Evolutionary conservation across 495 filamentous ascomycete species (phyloP).

Genomic region (Podospora sp.): DNA sequence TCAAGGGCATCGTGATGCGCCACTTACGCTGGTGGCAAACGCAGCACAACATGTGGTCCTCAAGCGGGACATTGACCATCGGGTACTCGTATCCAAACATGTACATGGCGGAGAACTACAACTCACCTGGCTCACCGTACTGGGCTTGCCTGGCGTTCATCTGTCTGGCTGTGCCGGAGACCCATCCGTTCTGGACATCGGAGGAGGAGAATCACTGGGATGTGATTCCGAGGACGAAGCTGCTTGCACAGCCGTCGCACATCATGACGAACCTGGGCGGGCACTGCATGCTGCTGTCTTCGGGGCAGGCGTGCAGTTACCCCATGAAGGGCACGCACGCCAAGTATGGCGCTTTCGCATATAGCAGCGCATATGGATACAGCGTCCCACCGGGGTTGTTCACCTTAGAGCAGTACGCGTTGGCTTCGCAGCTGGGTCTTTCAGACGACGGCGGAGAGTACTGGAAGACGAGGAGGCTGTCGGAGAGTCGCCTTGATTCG

Average conservation of each 20-base stretch:
- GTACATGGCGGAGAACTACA: constrained; percentile 80
- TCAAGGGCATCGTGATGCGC: constrained; percentile 72
- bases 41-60: constrained; percentile 70
- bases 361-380: constrained; percentile 73
- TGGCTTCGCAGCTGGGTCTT: constrained; percentile 72
- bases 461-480: constrained; percentile 72
- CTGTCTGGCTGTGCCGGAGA: constrained; percentile 64
- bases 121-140: constrained; percentile 68
- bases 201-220: constrained; percentile 62
- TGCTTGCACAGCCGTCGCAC: constrained; percentile 68
- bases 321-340: constrained; percentile 77
- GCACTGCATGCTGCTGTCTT: constrained; percentile 72
- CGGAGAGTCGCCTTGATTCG: constrained; percentile 57
- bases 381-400: constrained; percentile 76
- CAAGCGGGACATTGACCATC: constrained; percentile 72
- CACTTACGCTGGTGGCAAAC: constrained; percentile 80
- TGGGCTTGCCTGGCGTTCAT: constrained; percentile 81
- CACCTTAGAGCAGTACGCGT: constrained; percentile 72
- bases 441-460: constrained; percentile 78
- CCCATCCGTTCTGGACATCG: constrained; percentile 75
- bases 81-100: constrained; percentile 80
- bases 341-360: constrained; percentile 80
- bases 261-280: constrained; percentile 65
- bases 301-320: constrained; percentile 77
- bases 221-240: constrained; percentile 55